These are phyloP conservation scores for Aquilaria malaccensis DNA, from an alignment of 345 rosid genomes.

Conservation along the genomic window DNA sequence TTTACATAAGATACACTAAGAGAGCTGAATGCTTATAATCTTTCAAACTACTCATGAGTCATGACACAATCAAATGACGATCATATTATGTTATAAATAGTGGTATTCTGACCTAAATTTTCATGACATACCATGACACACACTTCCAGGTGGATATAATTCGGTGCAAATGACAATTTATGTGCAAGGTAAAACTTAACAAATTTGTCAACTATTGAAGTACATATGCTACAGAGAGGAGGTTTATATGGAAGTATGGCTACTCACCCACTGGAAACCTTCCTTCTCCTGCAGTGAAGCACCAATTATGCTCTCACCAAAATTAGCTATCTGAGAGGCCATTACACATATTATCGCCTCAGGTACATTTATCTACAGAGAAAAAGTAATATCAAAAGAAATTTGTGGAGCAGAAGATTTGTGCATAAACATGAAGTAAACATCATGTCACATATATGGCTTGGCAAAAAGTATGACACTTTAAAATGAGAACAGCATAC, in stretches of 20 bases:
- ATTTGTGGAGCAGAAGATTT: not conserved
- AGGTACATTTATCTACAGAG: slow-evolving; percentile 52
- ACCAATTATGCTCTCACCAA: slow-evolving; percentile 93
- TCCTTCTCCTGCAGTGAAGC: slow-evolving; percentile 81
- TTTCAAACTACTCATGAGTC: no score
- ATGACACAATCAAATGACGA: not conserved
- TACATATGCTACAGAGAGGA: no score
- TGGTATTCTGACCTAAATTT: no score
- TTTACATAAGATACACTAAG: not conserved
- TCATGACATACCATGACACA: not conserved
- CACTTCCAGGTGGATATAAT: no score
- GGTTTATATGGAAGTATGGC: not conserved
- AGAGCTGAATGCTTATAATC: no score
- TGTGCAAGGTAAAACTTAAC: not conserved
- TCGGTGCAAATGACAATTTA: not conserved
- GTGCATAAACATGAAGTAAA: not conserved
- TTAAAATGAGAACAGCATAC: no score
- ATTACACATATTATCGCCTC: slow-evolving; percentile 73
- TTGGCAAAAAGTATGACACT: not conserved
- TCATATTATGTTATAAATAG: not conserved
- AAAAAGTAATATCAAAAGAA: not conserved
- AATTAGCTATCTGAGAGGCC: slow-evolving; percentile 91
- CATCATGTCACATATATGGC: not conserved
- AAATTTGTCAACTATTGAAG: not conserved
- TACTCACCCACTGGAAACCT: slow-evolving; percentile 80